A percentile compares a stretch with the other conserved stretches of the same genome.
Evolutionary conservation across 2,329 filamentous ascomycete species (phyloP).

Genomic region (Iodosphaeria phyllophila): DNA sequence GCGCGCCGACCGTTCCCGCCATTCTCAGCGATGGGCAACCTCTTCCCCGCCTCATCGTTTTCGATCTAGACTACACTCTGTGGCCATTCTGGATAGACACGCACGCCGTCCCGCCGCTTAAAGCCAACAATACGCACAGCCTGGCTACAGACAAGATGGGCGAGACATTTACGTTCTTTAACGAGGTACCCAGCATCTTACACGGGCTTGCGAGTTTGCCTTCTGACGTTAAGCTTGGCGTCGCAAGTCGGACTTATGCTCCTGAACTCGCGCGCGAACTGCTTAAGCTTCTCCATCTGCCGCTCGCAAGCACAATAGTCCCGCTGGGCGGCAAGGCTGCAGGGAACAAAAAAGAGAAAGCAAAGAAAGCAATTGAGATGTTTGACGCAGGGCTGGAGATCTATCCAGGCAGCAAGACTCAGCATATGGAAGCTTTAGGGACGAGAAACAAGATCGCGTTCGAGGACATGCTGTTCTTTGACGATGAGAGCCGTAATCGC

Average conservation of each 20-base stretch:
- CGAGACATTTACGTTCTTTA: conserved; percentile 54
- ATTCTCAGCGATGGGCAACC: conserved; percentile 40
- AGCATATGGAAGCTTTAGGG: conserved; percentile 61
- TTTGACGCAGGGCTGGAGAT: conserved; percentile 46
- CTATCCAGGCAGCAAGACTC: conserved; percentile 65
- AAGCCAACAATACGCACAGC: conserved; percentile 19
- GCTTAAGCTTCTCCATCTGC: conserved; percentile 52
- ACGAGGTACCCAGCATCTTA: conserved; percentile 48
- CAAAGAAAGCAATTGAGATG: conserved; percentile 31
- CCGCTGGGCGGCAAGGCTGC: conserved; percentile 1
- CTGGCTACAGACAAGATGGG: conserved; percentile 33
- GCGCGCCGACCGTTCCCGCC: conserved; percentile 13
- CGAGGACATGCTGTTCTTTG: conserved; percentile 87
- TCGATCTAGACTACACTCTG: conserved; percentile 96
- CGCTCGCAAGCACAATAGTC: conserved; percentile 14
- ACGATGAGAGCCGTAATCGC: conserved; percentile 73
- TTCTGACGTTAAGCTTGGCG: conserved; percentile 36
- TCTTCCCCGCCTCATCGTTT: conserved; percentile 69
- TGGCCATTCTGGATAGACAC: conserved; percentile 99
- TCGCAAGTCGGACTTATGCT: conserved; percentile 65
- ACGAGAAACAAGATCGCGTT: conserved; percentile 52
- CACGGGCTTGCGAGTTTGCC: conserved; percentile 34
- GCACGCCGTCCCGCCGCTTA: conserved; percentile 61
- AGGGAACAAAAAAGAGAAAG: conserved; percentile 12
- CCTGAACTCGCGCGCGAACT: conserved; percentile 68